These are phyloP conservation scores for Casaregolazyma lundiana DNA, from an alignment of 1,139 yeast species.

Conservation along the genomic window DNA sequence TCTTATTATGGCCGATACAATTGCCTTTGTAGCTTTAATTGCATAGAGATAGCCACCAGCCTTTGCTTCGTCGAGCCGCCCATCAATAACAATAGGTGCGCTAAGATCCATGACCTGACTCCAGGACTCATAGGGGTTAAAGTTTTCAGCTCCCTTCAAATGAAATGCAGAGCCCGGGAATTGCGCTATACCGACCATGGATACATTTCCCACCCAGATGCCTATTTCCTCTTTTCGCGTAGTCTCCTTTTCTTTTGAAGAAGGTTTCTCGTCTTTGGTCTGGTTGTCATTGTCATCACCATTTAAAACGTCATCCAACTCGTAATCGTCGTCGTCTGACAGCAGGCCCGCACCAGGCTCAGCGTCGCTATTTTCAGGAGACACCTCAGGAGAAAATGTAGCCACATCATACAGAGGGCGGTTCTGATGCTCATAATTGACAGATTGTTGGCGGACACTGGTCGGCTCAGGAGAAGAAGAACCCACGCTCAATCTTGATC, in stretches of 20 bases:
- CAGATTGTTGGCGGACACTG: constrained; percentile 6
- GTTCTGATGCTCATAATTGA: constrained; percentile 9
- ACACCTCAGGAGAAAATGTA: constrained; percentile 23
- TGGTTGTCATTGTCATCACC: constrained; percentile 16
- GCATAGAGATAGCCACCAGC: constrained; percentile 57
- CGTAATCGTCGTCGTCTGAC: constrained; percentile 27
- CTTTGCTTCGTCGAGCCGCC: constrained; percentile 49
- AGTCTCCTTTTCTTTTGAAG: background rate
- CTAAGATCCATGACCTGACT: constrained; percentile 30
- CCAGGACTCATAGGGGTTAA: constrained; percentile 26
- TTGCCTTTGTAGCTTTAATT: constrained; percentile 46
- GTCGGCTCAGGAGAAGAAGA: background rate
- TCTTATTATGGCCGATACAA: constrained; percentile 41
- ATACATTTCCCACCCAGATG: constrained; percentile 55
- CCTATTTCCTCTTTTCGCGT: constrained; percentile 9
- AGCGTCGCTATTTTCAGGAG: constrained; percentile 18
- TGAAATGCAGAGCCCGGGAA: constrained; percentile 45
- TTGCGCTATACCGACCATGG: constrained; percentile 52
- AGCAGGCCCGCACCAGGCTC: constrained; percentile 16
- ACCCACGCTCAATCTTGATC: background rate
- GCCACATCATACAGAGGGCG: constrained; percentile 17
- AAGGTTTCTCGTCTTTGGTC: background rate
- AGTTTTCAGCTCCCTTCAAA: constrained; percentile 37
- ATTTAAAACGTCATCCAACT: constrained; percentile 34
- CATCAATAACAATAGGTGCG: constrained; percentile 49